Percentiles rank a stretch among this genome's conserved stretches.
Evolutionary conservation across 768 basidiomycete species (phyloP).

Genomic region (Rhizopogon sp.): DNA sequence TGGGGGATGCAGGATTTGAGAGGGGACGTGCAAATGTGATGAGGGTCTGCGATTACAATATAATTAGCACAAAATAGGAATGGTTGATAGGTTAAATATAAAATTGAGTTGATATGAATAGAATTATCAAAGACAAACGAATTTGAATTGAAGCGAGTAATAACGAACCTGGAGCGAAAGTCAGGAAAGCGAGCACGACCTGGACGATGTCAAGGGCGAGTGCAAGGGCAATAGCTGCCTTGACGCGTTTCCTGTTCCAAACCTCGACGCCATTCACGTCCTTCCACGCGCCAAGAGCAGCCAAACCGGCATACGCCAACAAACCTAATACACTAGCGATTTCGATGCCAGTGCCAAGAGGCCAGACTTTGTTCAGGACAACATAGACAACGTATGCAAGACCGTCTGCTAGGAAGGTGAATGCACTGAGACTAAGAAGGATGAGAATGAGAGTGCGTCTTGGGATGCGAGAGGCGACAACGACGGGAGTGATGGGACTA

Average conservation of each 20-base stretch:
- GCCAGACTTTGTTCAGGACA: conserved; percentile 65
- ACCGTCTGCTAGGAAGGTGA: conserved; percentile 77
- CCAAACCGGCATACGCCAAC: conserved; percentile 64
- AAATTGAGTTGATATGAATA: not conserved
- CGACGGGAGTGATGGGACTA: conserved; percentile 72
- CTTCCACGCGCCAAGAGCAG: conserved; percentile 76
- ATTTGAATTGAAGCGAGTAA: conserved; percentile 6
- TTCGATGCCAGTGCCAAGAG: conserved; percentile 56
- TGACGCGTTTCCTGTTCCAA: conserved; percentile 60
- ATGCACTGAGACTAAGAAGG: conserved; percentile 62
- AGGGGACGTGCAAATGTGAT: conserved; percentile 17
- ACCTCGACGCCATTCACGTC: conserved; percentile 66
- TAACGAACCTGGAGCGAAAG: conserved; percentile 30
- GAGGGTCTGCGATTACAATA: conserved; percentile 6
- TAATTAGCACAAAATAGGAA: not conserved
- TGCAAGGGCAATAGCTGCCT: conserved; percentile 45
- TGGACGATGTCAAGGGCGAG: conserved; percentile 58
- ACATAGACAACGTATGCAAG: conserved; percentile 62
- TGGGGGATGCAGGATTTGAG: conserved; percentile 25
- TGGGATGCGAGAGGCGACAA: conserved; percentile 67
- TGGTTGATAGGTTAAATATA: not conserved
- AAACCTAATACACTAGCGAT: conserved; percentile 65
- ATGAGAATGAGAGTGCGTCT: conserved; percentile 72
- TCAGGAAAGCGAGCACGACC: conserved; percentile 35
- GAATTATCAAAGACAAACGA: too few relatives aligned